A percentile compares a stretch with the other conserved stretches of the same genome.
phyloP scores from a whole-genome alignment of 192 early-diverging fungal genomes.

The Coemansia sp. region DNA sequence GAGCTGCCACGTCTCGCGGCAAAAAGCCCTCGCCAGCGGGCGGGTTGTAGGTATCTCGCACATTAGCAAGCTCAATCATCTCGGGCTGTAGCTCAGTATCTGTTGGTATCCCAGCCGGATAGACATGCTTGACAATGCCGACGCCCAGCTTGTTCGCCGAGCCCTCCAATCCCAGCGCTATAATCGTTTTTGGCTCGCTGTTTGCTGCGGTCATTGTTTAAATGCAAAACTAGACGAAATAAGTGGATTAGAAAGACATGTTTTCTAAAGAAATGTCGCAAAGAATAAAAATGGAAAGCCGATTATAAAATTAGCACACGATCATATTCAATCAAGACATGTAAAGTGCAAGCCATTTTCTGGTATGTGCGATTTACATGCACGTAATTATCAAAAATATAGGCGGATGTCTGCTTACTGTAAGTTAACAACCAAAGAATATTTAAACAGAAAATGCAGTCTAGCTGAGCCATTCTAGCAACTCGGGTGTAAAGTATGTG shows the following conservation, averaged over 20 bases:
- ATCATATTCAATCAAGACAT: no score
- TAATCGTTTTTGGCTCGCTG: conserved; percentile 44
- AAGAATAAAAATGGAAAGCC: no score
- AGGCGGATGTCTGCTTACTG: no score
- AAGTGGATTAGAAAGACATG: not conserved
- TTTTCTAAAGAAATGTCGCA: no score
- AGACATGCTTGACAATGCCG: conserved; percentile 81
- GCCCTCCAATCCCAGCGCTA: conserved; percentile 79
- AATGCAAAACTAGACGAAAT: not conserved
- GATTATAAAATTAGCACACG: no score
- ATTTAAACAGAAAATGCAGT: no score
- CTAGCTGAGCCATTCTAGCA: conserved; percentile 79
- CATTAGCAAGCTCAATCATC: conserved; percentile 76
- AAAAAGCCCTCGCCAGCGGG: conserved; percentile 95
- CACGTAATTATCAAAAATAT: no score
- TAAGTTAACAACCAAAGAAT: no score
- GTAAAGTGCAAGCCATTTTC: no score
- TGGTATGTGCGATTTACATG: no score
- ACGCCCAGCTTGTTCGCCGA: conserved; percentile 98
- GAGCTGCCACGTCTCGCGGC: conserved; percentile 89
- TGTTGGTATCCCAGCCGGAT: conserved; percentile 27
- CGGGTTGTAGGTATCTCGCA: conserved; percentile 92
- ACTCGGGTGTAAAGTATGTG: conserved; percentile 92
- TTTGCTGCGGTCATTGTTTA: not conserved
- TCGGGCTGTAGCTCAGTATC: conserved; percentile 55